These are phyloP conservation scores for Vitis cinerea DNA, from an alignment of 164 flowering plant genomes.

Conservation along the genomic window DNA sequence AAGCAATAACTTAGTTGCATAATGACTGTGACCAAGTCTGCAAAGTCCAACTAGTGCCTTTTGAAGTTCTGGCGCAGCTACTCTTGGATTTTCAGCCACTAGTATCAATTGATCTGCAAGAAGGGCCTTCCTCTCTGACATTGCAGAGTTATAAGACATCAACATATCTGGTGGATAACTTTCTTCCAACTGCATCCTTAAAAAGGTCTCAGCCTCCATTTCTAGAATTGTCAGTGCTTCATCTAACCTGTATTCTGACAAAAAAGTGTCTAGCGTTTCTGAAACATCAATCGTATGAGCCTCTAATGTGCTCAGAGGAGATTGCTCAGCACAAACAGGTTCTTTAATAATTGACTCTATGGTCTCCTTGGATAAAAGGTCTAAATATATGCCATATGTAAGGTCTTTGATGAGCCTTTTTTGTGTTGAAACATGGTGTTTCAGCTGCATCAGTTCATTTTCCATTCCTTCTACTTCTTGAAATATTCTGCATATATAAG, in stretches of 20 bases:
- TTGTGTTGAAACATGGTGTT: constrained; percentile 38
- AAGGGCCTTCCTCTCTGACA: constrained; percentile 45
- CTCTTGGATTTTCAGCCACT: constrained; percentile 51
- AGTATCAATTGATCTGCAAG: constrained; percentile 36
- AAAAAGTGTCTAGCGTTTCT: constrained; percentile 51
- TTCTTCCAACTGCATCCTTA: constrained; percentile 26
- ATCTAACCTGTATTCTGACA: constrained; percentile 52
- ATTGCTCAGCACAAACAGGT: constrained; percentile 17
- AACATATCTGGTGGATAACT: constrained; percentile 23
- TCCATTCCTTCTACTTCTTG: constrained; percentile 44
- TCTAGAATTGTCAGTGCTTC: constrained; percentile 53
- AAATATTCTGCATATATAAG: constrained; percentile 37
- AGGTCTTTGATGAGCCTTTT: constrained; percentile 41
- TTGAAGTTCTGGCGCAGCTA: constrained; percentile 49
- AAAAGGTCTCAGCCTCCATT: constrained; percentile 29
- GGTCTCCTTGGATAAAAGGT: constrained; percentile 32
- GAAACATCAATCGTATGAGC: constrained; percentile 30
- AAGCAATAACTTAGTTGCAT: constrained; percentile 48
- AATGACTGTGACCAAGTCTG: constrained; percentile 45
- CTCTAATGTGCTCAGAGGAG: constrained; percentile 31
- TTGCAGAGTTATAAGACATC: constrained; percentile 27
- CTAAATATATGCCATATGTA: constrained; percentile 24
- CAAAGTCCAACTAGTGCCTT: constrained; percentile 48
- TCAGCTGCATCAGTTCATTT: constrained; percentile 43
- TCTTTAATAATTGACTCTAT: constrained; percentile 34